Percentiles rank a stretch among this genome's conserved stretches.
Conservation (phyloP, 2,329 filamentous ascomycete species). For the Sclerotinia subarctica region DNA sequence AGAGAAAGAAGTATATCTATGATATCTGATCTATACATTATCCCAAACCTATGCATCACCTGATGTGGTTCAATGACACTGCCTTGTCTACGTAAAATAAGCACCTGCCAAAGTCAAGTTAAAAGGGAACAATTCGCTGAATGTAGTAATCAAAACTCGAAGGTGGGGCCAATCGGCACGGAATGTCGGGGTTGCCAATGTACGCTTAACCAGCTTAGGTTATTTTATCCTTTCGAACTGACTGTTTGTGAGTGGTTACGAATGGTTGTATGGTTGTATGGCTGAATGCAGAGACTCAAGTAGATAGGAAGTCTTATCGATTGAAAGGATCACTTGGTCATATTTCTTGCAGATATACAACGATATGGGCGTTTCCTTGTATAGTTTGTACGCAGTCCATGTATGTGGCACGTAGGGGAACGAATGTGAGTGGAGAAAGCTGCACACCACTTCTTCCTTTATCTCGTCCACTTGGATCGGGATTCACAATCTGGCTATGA, state of each 20-base stretch:
- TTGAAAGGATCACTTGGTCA: not conserved
- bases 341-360: not conserved
- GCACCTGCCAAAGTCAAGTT: constrained; percentile 10
- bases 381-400: constrained; percentile 3
- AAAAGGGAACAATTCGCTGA: constrained; percentile 18
- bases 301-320: constrained; percentile 14
- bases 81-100: not conserved
- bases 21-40: not conserved
- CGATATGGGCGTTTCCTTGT: not conserved
- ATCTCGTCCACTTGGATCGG: constrained; percentile 9
- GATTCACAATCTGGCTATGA: not conserved
- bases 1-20: not conserved
- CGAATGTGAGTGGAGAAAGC: not conserved
- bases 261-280: not conserved
- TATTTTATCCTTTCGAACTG: constrained; percentile 13
- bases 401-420: not conserved
- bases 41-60: not conserved
- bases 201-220: constrained; percentile 14
- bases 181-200: constrained; percentile 3
- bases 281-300: not conserved
- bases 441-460: constrained; percentile 10
- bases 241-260: not conserved
- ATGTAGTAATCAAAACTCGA: constrained; percentile 11
- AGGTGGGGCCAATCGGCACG: constrained; percentile 6
- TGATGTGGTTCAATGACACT: not conserved